phyloP scores from a whole-genome alignment of 805 yeast genomes.

The Saturnispora quitensis region DNA sequence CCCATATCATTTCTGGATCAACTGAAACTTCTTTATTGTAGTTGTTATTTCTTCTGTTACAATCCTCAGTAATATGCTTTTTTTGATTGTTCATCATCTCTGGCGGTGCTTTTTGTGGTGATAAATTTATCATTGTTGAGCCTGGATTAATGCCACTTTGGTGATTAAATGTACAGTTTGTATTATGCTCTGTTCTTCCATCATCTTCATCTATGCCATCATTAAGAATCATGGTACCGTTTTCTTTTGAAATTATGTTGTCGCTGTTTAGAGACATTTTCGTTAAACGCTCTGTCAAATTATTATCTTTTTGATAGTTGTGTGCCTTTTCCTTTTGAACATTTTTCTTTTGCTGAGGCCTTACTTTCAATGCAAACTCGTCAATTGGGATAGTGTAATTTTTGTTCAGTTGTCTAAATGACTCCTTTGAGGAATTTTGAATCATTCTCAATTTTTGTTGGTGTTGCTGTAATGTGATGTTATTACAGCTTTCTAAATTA shows the following conservation, averaged over 20 bases:
- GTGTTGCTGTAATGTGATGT: conserved; percentile 5
- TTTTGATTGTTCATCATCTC: background rate
- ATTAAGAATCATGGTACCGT: background rate
- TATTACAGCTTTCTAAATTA: conserved; percentile 4
- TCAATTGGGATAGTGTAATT: background rate
- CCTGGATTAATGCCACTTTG: background rate
- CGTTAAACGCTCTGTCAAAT: background rate
- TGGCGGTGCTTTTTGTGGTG: conserved; percentile 1
- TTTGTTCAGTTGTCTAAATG: background rate
- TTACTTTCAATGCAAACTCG: background rate
- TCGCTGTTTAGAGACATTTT: background rate
- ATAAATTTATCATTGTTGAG: conserved; percentile 2
- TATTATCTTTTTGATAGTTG: background rate
- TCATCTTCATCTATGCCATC: background rate
- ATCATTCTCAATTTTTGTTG: conserved; percentile 6
- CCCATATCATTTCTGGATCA: conserved; percentile 7
- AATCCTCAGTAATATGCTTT: background rate
- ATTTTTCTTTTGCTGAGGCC: background rate
- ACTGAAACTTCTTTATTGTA: conserved; percentile 5
- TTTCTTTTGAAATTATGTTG: background rate
- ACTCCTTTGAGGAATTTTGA: conserved; percentile 4
- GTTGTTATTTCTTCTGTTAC: background rate
- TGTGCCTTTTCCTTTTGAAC: background rate
- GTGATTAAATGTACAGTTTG: background rate
- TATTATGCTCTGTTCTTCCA: background rate